phyloP scores from a whole-genome alignment of 2,329 filamentous ascomycete genomes.

The Microdochium bolleyi region DNA sequence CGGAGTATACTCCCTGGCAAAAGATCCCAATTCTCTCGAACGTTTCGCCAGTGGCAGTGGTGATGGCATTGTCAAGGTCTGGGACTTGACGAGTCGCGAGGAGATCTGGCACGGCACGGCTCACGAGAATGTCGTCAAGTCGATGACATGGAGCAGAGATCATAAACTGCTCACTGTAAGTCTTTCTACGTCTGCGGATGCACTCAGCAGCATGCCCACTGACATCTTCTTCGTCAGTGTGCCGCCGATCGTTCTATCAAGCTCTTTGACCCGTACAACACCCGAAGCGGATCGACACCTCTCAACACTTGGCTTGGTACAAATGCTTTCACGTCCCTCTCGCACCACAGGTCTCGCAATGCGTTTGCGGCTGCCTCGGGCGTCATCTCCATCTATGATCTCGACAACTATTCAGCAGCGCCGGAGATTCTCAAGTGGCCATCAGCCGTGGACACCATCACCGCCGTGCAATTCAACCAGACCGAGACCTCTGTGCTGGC shows the following conservation, averaged over 20 bases:
- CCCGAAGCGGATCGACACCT: constrained; percentile 59
- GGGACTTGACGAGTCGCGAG: constrained; percentile 68
- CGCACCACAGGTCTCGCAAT: constrained; percentile 71
- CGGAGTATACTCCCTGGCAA: constrained; percentile 74
- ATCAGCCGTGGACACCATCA: constrained; percentile 84
- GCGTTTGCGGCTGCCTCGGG: constrained; percentile 74
- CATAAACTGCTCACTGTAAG: constrained; percentile 73
- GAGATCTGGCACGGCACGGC: constrained; percentile 69
- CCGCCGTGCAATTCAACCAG: constrained; percentile 81
- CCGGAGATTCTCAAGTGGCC: constrained; percentile 83
- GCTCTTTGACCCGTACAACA: constrained; percentile 83
- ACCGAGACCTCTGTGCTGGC: constrained; percentile 87
- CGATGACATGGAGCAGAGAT: constrained; percentile 80
- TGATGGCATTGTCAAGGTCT: constrained; percentile 90
- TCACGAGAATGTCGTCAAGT: constrained; percentile 91
- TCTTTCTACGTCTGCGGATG: background rate
- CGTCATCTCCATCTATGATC: constrained; percentile 81
- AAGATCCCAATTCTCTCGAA: constrained; percentile 68
- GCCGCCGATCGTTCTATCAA: constrained; percentile 82
- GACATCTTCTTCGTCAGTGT: constrained; percentile 2
- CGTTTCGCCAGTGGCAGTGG: constrained; percentile 77
- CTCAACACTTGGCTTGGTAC: constrained; percentile 77
- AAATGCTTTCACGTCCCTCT: constrained; percentile 74
- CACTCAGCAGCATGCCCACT: background rate
- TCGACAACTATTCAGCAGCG: constrained; percentile 71